Conservation (phyloP, 2,329 filamentous ascomycete species). For the Pseudopyricularia javanii region DNA sequence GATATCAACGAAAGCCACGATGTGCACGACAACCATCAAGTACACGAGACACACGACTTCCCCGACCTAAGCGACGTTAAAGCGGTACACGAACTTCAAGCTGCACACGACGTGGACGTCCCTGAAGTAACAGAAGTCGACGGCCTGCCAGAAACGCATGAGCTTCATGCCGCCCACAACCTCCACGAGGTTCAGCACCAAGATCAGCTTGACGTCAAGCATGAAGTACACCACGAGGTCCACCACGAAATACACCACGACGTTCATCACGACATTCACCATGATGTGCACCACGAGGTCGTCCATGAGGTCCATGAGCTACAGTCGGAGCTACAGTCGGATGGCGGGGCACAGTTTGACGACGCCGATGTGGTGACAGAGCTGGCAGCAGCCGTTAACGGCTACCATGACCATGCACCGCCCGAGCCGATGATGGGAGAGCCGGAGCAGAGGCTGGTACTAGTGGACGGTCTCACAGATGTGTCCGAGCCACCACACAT, state of each 20-base stretch:
- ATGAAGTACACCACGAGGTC: no score
- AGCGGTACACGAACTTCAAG: not conserved
- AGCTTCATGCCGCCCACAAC: not conserved
- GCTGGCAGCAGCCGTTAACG: slow-evolving; percentile 8
- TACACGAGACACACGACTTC: not conserved
- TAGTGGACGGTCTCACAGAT: slow-evolving; percentile 3
- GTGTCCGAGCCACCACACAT: not conserved
- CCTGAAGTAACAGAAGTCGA: not conserved
- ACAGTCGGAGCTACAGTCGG: not conserved
- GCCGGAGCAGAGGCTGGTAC: slow-evolving; percentile 6
- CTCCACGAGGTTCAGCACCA: not conserved
- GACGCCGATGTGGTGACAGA: slow-evolving; percentile 5
- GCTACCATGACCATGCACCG: slow-evolving; percentile 4
- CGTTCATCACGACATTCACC: not conserved
- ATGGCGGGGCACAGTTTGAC: slow-evolving; percentile 2
- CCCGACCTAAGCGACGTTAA: not conserved
- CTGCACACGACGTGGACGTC: not conserved
- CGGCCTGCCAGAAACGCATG: not conserved
- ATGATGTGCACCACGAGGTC: not conserved
- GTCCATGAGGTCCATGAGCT: slow-evolving; percentile 4
- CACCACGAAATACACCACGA: not conserved
- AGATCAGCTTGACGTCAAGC: no score
- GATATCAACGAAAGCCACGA: slow-evolving; percentile 9
- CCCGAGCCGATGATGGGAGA: slow-evolving; percentile 8
- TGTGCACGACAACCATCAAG: slow-evolving; percentile 2